Base-by-base conservation (phyloP, 192 early-diverging fungal genomes). In the Radiomyces spectabilis region DNA sequence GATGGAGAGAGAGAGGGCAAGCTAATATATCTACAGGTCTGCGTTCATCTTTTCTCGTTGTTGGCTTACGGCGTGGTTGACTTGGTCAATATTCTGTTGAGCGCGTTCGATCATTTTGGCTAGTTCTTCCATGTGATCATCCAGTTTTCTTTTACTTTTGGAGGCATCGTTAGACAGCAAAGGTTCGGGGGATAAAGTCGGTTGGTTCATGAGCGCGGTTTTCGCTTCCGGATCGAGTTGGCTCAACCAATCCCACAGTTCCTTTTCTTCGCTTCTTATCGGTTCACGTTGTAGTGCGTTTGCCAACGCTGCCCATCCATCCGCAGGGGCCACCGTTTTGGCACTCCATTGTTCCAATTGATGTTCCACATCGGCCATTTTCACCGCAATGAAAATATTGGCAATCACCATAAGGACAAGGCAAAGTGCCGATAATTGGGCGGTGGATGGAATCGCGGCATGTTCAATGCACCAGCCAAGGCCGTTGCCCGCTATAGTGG, bases 171-270 rank as follows among this genome's bases (percentile, higher is more conserved):
- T 13, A 35, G 33, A 35, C 33, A 35, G 5, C 6, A 35, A 5
- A 8, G 5, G 33, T 8, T 35, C 13, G 9, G 46, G 9, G 4
- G 27, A 22, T 13, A 30, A 25, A 15, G 6, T 5, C 13, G 46
- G 21, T 5, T 48, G 24, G 5, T 16, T 21, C 24, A 29, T 21
- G 21, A 8, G 8, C 42, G 24, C 42, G 15, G 42, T 16, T 21
- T n/a, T n/a, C n/a, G 46, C 25, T 4, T 22, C 21, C 9, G 15
- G 15, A 6, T 48, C 46, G 15, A 25, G 5, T 31, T 48, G 26
- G 5, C 30, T 27, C 12, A 48, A 15, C 46, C 46, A 48, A 29
- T 48, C 25, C 46, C 46, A 48, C 24, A 48, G n/a, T n/a, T n/a
- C n/a, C n/a, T n/a, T n/a, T n/a, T n/a, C n/a, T n/a, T n/a, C n/a